phyloP scores from a whole-genome alignment of 495 filamentous ascomycete species.

The Parmelia sp. region DNA sequence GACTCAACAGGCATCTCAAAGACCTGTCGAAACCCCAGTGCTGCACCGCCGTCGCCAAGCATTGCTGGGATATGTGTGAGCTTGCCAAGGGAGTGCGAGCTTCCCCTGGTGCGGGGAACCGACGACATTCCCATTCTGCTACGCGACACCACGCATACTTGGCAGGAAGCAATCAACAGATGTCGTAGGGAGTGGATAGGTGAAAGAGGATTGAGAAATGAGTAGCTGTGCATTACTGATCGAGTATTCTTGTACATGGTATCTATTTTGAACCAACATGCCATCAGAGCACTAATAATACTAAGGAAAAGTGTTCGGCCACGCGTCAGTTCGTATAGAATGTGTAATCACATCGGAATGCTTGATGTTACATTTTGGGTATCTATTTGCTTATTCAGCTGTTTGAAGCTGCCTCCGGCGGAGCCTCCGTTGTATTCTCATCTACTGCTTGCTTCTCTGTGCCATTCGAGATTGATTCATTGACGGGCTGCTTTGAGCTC shows the following conservation, averaged over 20 bases:
- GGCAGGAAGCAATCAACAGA: background rate
- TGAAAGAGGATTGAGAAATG: too few relatives aligned
- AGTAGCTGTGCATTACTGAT: background rate
- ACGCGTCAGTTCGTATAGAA: background rate
- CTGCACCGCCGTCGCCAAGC: background rate
- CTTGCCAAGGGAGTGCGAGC: background rate
- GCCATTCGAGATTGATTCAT: constrained; percentile 1
- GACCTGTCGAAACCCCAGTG: background rate
- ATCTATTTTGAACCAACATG: background rate
- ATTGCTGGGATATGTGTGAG: background rate
- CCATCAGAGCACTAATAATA: background rate
- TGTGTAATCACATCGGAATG: background rate
- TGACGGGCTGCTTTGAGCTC: constrained; percentile 7
- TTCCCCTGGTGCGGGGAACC: background rate
- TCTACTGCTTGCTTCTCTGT: constrained; percentile 1
- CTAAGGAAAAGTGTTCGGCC: background rate
- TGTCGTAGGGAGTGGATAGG: background rate
- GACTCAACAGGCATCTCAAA: background rate
- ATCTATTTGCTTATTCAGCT: background rate
- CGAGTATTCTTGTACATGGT: background rate
- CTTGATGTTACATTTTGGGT: background rate
- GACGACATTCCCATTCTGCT: background rate
- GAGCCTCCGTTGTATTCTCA: background rate
- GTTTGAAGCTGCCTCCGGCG: background rate
- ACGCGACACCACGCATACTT: background rate